Base-by-base conservation (phyloP, 176 grass and related monocot genomes). In the Elaeis guineensis region DNA sequence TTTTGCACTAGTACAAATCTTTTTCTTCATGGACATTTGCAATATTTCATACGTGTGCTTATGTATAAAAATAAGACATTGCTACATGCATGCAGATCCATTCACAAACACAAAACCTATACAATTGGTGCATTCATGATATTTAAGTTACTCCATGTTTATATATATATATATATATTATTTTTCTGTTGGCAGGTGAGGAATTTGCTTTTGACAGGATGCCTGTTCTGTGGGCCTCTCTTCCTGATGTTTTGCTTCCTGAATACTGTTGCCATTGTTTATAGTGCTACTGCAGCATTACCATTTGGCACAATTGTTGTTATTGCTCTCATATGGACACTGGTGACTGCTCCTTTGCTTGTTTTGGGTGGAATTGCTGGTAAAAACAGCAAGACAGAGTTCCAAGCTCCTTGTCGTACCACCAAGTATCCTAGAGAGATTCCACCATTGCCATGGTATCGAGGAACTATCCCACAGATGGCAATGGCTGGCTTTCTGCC, bases 341-440 rank as follows among this genome's bases (percentile, higher is more conserved):
- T 96, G 44, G 91, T 96, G 48, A 96, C 91, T 57, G 84, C 89
- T 64, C 91, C 91, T 55, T 70, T 96, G 54, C 87, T 96, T 53
- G 91, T 96, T 71, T 81, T 96, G 83, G 91, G 91, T 59, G 91
- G 91, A 20, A 90, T 96, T 71, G 91, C 86, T 82, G 91, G 91
- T 67, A 96, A 96, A 79, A 96, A 96, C 51, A 87, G 80, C 57
- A 96, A 87, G 72, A 67, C 35, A 55, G 86, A 90, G 65, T 96
- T 96, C 80, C 86, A 90, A 67, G 91, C 91, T 64, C 91, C 87
- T 39, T 90, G 86, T 71, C 83, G 80, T 66, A 96, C 86, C 66
- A 85, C 83, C 14, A 96, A 96, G 75, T 96, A 90, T 75, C 86
- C 91, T 35, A 86, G 91, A 61, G 86, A 96, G 69, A 86, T 96